Evolutionary conservation across 495 filamentous ascomycete species (phyloP).

Genomic region (Sordaria brevicollis): DNA sequence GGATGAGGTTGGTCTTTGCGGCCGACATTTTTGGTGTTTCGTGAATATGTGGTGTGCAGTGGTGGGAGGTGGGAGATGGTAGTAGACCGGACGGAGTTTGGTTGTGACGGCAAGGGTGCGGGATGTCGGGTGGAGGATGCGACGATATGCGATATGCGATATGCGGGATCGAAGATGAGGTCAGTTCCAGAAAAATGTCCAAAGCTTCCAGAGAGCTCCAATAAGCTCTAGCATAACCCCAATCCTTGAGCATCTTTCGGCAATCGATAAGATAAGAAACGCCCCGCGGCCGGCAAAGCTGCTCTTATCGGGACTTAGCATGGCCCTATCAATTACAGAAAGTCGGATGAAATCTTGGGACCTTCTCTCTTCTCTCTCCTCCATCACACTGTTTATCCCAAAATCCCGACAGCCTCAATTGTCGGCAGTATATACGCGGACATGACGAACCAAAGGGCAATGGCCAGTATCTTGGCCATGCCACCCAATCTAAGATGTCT

Average conservation of each 20-base stretch:
- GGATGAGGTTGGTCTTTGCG: slow-evolving; percentile 43
- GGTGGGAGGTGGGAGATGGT: not conserved
- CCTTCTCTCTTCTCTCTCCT: not conserved
- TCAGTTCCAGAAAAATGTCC: not conserved
- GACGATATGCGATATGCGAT: not conserved
- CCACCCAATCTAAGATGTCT: slow-evolving; percentile 6
- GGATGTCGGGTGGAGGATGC: not conserved
- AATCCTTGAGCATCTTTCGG: not conserved
- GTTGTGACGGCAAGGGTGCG: not conserved
- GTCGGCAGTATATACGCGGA: not conserved
- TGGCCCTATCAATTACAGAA: not conserved
- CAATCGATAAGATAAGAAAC: not conserved
- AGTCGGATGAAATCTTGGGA: not conserved
- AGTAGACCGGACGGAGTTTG: not conserved
- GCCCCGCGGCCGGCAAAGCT: not conserved
- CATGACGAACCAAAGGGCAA: not conserved
- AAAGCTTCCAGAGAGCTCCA: not conserved
- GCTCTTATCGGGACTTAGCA: not conserved
- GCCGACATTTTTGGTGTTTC: slow-evolving; percentile 10
- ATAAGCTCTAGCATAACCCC: not conserved
- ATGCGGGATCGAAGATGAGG: not conserved
- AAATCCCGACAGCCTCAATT: not conserved
- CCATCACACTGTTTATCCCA: not conserved
- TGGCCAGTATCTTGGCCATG: slow-evolving; percentile 6
- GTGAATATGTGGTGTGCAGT: not conserved